phyloP scores from a whole-genome alignment of 108 stramenopile genomes.

The Skeletonema tropicum region DNA sequence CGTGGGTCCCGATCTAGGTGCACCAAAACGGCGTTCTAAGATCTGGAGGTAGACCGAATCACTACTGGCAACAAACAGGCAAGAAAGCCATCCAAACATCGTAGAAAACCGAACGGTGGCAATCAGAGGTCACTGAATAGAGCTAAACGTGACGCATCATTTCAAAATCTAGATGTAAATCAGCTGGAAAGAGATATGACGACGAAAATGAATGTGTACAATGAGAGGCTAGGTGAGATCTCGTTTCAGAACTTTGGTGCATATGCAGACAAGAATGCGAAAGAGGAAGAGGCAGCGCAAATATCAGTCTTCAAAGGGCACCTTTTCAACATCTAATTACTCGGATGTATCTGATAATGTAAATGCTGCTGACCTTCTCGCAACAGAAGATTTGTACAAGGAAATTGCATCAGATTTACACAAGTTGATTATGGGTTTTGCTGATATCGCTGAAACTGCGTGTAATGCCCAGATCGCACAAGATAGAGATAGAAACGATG shows the following conservation, averaged over 20 bases:
- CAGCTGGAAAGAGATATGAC: constrained; percentile 7
- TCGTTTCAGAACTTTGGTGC: background rate
- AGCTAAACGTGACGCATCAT: background rate
- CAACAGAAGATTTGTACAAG: constrained; percentile 30
- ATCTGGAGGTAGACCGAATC: background rate
- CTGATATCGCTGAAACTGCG: constrained; percentile 26
- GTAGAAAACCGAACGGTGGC: background rate
- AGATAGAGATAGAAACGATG: background rate
- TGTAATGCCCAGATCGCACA: constrained; percentile 9
- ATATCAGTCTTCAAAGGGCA: background rate
- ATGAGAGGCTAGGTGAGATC: background rate
- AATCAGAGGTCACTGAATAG: background rate
- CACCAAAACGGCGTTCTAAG: constrained; percentile 3
- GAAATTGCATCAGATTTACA: constrained; percentile 29
- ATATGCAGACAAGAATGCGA: constrained; percentile 10
- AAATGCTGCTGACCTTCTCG: constrained; percentile 10
- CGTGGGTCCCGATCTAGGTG: background rate
- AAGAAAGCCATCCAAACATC: background rate
- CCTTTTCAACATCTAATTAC: background rate
- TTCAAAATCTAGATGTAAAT: background rate
- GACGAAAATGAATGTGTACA: constrained; percentile 2
- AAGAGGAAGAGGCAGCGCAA: constrained; percentile 3
- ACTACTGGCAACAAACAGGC: background rate
- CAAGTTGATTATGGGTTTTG: constrained; percentile 22
- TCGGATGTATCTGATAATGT: background rate